These are phyloP conservation scores for Pseudoturritis turrita DNA, from an alignment of 345 rosid species.

Conservation along the genomic window DNA sequence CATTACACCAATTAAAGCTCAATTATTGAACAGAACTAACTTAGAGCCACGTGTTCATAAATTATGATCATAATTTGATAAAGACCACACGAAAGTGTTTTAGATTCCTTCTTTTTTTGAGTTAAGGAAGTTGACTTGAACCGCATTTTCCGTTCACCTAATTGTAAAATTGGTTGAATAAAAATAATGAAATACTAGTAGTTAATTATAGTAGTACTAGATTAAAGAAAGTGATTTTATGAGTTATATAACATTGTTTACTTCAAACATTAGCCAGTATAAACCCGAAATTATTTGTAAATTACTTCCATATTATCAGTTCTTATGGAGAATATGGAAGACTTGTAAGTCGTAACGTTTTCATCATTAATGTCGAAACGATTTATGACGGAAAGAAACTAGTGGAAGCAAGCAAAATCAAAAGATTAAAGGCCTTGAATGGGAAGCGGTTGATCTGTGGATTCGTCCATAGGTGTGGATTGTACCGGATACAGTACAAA, in stretches of 20 bases:
- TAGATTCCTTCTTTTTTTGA: background rate
- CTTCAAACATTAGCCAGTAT: background rate
- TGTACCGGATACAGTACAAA: too few relatives aligned
- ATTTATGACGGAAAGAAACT: background rate
- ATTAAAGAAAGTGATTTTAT: background rate
- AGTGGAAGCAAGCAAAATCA: background rate
- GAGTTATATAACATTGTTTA: background rate
- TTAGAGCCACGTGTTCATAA: background rate
- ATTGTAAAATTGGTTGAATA: too few relatives aligned
- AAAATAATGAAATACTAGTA: background rate
- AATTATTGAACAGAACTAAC: slow-evolving; percentile 3
- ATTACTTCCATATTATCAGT: background rate
- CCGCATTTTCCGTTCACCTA: slow-evolving; percentile 5
- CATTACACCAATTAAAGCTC: background rate
- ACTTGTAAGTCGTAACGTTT: background rate
- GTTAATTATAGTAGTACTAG: too few relatives aligned
- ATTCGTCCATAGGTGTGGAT: too few relatives aligned
- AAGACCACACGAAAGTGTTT: slow-evolving; percentile 19
- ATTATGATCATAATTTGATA: background rate
- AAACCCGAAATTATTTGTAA: background rate
- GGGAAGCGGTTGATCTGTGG: too few relatives aligned
- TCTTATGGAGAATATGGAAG: background rate
- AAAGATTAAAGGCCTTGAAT: too few relatives aligned
- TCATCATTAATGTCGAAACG: background rate
- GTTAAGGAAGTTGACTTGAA: background rate